Evolutionary conservation across 345 rosid species (phyloP).

Genomic region (Arabidopsis suecica): DNA sequence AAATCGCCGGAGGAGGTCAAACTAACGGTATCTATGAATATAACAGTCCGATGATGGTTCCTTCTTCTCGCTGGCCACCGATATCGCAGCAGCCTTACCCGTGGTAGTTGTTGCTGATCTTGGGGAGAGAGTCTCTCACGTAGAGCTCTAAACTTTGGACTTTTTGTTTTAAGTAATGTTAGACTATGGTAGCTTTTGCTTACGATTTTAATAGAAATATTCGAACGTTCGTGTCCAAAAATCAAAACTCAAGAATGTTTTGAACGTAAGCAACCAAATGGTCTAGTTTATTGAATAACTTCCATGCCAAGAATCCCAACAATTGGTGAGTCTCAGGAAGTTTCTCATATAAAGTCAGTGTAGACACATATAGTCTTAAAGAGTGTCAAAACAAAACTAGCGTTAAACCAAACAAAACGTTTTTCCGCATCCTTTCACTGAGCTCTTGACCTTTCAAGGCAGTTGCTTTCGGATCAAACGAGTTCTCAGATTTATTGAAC

Average conservation of each 20-base stretch:
- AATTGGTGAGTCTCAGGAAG: neutral
- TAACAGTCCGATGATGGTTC: neutral
- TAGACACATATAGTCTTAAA: neutral
- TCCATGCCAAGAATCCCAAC: neutral
- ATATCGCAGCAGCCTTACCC: neutral
- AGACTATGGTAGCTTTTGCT: neutral
- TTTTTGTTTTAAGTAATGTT: neutral
- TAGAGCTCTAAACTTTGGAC: neutral
- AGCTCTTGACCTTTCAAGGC: too few relatives aligned
- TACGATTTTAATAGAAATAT: neutral
- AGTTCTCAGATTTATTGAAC: neutral
- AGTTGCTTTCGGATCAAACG: neutral
- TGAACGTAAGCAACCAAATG: neutral
- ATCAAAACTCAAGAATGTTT: neutral
- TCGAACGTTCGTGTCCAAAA: neutral
- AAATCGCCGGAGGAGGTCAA: neutral
- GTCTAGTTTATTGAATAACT: neutral
- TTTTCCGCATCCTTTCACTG: too few relatives aligned
- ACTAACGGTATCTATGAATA: neutral
- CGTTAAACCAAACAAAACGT: too few relatives aligned
- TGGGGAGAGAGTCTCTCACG: neutral
- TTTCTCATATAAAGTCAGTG: neutral
- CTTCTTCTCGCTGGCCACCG: slow-evolving; percentile 1
- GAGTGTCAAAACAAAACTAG: neutral
- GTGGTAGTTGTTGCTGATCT: slow-evolving; percentile 1